These are phyloP conservation scores for Debaryomyces fabryi DNA, from an alignment of 1,139 yeast genomes.

Conservation along the genomic window DNA sequence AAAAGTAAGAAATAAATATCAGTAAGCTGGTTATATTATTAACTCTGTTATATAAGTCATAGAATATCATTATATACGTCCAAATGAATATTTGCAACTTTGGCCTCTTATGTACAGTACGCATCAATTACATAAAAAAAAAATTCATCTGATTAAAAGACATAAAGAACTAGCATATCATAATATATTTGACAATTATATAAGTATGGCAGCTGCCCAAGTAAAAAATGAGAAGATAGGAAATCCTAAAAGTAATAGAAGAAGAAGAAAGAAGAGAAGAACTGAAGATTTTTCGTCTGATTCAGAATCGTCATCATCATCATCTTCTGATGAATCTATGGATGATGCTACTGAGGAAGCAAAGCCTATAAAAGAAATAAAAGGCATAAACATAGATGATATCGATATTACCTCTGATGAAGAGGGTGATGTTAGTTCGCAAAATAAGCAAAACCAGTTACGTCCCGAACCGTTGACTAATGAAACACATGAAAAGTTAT, in stretches of 20 bases:
- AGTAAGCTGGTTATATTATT: background rate
- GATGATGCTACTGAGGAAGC: constrained; percentile 16
- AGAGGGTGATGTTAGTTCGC: constrained; percentile 25
- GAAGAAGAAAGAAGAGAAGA: constrained; percentile 78
- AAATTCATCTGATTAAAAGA: background rate
- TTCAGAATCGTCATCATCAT: constrained; percentile 50
- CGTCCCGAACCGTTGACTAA: constrained; percentile 23
- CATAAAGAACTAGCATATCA: background rate
- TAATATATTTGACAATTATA: background rate
- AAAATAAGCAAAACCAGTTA: constrained; percentile 1
- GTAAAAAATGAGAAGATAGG: constrained; percentile 10
- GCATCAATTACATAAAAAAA: background rate
- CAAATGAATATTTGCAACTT: constrained; percentile 2
- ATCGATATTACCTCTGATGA: constrained; percentile 42
- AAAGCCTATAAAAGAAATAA: constrained; percentile 9
- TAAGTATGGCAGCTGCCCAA: constrained; percentile 9
- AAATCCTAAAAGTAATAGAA: constrained; percentile 22
- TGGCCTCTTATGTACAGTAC: constrained; percentile 8
- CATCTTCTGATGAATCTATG: constrained; percentile 20
- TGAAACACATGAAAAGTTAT: constrained; percentile 27
- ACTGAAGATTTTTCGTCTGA: constrained; percentile 58
- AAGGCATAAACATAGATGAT: constrained; percentile 37
- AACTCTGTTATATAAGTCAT: background rate
- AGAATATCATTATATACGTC: background rate
- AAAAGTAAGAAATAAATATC: constrained; percentile 15